These are phyloP conservation scores for Puccinia hordei DNA, from an alignment of 1,284 basidiomycete genomes.

Conservation along the genomic window DNA sequence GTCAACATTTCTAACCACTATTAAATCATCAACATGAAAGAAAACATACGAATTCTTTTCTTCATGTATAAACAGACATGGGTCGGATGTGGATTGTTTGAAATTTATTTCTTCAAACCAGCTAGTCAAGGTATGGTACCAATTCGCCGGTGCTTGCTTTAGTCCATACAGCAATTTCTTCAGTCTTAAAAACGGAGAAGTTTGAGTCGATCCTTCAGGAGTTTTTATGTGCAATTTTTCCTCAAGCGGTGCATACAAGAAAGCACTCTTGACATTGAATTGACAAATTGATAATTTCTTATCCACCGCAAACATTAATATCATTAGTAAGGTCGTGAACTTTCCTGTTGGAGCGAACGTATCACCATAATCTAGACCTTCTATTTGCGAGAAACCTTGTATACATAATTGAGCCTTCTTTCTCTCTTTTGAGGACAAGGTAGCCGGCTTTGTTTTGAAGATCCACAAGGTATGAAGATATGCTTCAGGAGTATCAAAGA, in stretches of 20 bases:
- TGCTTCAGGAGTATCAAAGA: background rate
- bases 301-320: too few relatives aligned
- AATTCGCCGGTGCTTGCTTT: background rate
- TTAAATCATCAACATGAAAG: slow-evolving; percentile 26
- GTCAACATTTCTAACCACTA: background rate
- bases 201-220: slow-evolving; percentile 54
- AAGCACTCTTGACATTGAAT: too few relatives aligned
- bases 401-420: slow-evolving; percentile 62
- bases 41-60: background rate
- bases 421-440: slow-evolving; percentile 56
- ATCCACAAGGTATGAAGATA: slow-evolving; percentile 60
- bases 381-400: slow-evolving; percentile 62
- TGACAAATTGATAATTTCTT: too few relatives aligned
- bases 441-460: slow-evolving; percentile 60
- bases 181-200: background rate
- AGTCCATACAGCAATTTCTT: slow-evolving; percentile 13
- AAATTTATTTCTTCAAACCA: background rate
- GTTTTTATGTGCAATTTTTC: slow-evolving; percentile 59
- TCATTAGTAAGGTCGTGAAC: too few relatives aligned
- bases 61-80: slow-evolving; percentile 13
- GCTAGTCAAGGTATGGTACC: too few relatives aligned
- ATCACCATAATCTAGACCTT: slow-evolving; percentile 62
- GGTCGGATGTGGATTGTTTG: background rate
- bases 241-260: too few relatives aligned
- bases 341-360: slow-evolving; percentile 60